phyloP scores from a whole-genome alignment of 495 filamentous ascomycete genomes.

The Xylaria acuta region DNA sequence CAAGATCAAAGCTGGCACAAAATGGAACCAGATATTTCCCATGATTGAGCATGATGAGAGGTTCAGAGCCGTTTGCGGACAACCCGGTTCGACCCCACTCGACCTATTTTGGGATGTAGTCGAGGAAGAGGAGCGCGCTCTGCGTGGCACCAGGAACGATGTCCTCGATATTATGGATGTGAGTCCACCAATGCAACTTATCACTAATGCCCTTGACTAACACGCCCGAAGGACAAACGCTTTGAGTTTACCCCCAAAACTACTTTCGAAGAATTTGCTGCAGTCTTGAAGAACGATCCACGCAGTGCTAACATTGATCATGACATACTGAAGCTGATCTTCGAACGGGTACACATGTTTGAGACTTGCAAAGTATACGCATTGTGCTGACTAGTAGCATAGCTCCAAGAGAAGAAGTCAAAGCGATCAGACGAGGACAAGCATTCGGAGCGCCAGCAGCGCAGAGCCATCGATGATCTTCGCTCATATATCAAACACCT shows the following conservation, averaged over 20 bases:
- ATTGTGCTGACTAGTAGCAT: slow-evolving; percentile 35
- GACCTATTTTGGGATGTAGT: slow-evolving; percentile 97
- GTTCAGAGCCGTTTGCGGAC: slow-evolving; percentile 84
- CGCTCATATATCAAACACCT: slow-evolving; percentile 89
- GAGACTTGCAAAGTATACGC: neutral
- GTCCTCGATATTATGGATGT: slow-evolving; percentile 92
- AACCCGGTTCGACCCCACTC: slow-evolving; percentile 85
- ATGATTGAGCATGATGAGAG: slow-evolving; percentile 81
- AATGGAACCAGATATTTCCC: slow-evolving; percentile 86
- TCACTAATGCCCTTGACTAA: slow-evolving; percentile 33
- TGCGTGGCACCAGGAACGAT: slow-evolving; percentile 82
- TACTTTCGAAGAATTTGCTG: slow-evolving; percentile 83
- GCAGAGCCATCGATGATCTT: slow-evolving; percentile 82
- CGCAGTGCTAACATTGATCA: slow-evolving; percentile 83
- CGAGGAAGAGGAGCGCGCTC: slow-evolving; percentile 86
- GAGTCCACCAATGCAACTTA: slow-evolving; percentile 43
- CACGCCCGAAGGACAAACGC: slow-evolving; percentile 72
- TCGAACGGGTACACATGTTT: slow-evolving; percentile 64
- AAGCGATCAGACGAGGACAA: slow-evolving; percentile 84
- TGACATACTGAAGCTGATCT: slow-evolving; percentile 77
- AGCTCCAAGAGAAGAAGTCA: slow-evolving; percentile 75
- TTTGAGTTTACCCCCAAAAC: slow-evolving; percentile 89
- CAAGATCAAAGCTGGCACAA: slow-evolving; percentile 87
- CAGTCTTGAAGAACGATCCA: slow-evolving; percentile 77
- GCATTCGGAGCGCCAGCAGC: slow-evolving; percentile 82